Base-by-base conservation (phyloP, 2,329 filamentous ascomycete genomes). In the Trichoderma sp. region DNA sequence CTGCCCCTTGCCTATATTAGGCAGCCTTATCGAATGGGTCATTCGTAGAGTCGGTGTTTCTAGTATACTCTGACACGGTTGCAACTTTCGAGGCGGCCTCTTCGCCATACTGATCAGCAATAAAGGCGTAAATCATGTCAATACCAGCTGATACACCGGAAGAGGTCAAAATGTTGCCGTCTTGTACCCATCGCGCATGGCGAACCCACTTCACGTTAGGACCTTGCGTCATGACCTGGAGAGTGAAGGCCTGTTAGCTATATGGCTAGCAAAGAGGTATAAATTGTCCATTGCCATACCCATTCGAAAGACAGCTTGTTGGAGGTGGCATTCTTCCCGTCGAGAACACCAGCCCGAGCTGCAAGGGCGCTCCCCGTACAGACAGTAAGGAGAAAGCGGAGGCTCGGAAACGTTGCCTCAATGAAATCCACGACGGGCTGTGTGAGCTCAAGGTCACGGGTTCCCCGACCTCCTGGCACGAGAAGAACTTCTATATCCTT, bases 141-240 rank as follows among this genome's bases (percentile, higher is more conserved):
- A 83, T 82, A 6, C 81, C 81, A 1, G 80, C 80, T 66, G 85
- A 85, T 6, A 91, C 85, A 0, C 90, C 89, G 0, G 87, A 88
- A 2, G 85, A 86, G 0, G 86, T 89, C 89, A 89, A 91, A 2
- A 90, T 81, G 70, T 90, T 88, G 2, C 86, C 88, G 76, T 90
- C 88, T 0, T 80, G 81, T 0, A 90, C 86, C 89, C 89, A 91
- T 60, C 90, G 82, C 9, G 89, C 89, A 57, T 83, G 81, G 0
- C 81, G 78, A 18, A 88, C 79, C 90, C 90, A 92, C 0, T 84
- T 78, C 0, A 88, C 85, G 0, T 83, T 80, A 0, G 83, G 80
- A 0, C 85, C 82, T 18, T 82, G 77, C 0, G 79, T 76, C 8
- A 79, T 81, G 2, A 85, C 79, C 80, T 67, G 3, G 18, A 24